phyloP scores from a whole-genome alignment of 257 asterid species.

The Solanum okadae region DNA sequence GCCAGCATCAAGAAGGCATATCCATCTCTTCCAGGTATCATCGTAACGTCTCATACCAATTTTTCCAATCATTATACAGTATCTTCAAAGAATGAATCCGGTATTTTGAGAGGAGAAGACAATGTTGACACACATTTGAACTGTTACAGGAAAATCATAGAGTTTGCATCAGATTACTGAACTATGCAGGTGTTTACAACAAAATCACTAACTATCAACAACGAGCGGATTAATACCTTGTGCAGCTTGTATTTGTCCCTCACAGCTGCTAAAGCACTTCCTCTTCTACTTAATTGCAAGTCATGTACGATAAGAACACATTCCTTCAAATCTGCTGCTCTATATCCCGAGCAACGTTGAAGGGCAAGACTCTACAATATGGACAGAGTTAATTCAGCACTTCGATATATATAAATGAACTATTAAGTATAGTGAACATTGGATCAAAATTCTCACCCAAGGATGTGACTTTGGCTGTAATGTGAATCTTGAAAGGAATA shows the following conservation, averaged over 20 bases:
- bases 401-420: not conserved
- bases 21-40: not conserved
- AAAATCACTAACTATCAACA: not conserved
- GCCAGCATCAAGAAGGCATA: not conserved
- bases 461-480: constrained; percentile 51
- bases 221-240: constrained; percentile 30
- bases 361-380: constrained; percentile 25
- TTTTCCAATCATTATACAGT: not conserved
- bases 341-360: constrained; percentile 45
- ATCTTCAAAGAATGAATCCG: constrained; percentile 33
- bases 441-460: constrained; percentile 39
- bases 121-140: constrained; percentile 65
- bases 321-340: constrained; percentile 52
- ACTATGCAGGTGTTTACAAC: not conserved
- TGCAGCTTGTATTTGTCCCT: constrained; percentile 77
- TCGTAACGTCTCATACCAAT: not conserved
- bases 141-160: constrained; percentile 27
- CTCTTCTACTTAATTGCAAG: constrained; percentile 51
- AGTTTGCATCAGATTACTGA: not conserved
- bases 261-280: constrained; percentile 44
- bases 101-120: constrained; percentile 40
- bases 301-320: constrained; percentile 59
- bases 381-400: not conserved
- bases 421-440: not conserved
- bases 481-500: constrained; percentile 65